Evolutionary conservation across 1,284 basidiomycete species (phyloP), one percentile per base, ranked within the genome.

Genomic region (Rhodotorula sp.): DNA sequence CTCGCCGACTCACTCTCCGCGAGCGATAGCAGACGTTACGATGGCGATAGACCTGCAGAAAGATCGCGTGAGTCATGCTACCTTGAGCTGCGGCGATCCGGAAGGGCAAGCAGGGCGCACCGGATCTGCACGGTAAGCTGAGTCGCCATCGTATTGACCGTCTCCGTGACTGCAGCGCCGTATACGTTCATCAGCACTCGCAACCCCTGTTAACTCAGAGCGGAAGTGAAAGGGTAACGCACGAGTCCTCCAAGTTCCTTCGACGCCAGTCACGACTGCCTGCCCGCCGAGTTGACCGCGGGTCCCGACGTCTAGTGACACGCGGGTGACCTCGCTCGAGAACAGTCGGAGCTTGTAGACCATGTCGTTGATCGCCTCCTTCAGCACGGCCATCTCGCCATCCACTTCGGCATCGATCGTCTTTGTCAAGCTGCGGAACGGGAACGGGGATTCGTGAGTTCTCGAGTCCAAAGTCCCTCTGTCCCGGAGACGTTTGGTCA

Each of bases 361-460:
- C 92, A 98, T 97, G 58, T 90, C 90, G 80, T 98, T 98, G 85
- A 98, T 97, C 78, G 96, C 94, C 77, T 97, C 64, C 64, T 77
- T 76, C 60, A 77, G 65, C 2, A 65, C 65, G 7, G 72, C 75
- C 71, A 75, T 75, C 49, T 74, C 71, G 48, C 76, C 71, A 31
- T 79, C 76, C 56, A 72, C 70, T 46, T 76, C 69, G 23, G 69
- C 74, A 49, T 76, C 76, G 63, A 76, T 73, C 48, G 74, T 74
- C 68, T 76, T 76, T 15, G 71, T 68, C 59, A 75, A 46, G 31
- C 71, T 70, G 67, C 10, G 54, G 21, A 15, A 12, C 10, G 54
- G 21, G 15, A 12, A 18, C 14, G 16, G 18, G 6, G 14, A 26
- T 29, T 16, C 8, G 29, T 26, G 14, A 26, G 12, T 29, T 12